Evolutionary conservation across 345 rosid genomes (phyloP), one percentile per base, ranked within the genome.

Genomic region (Mercurialis annua): DNA sequence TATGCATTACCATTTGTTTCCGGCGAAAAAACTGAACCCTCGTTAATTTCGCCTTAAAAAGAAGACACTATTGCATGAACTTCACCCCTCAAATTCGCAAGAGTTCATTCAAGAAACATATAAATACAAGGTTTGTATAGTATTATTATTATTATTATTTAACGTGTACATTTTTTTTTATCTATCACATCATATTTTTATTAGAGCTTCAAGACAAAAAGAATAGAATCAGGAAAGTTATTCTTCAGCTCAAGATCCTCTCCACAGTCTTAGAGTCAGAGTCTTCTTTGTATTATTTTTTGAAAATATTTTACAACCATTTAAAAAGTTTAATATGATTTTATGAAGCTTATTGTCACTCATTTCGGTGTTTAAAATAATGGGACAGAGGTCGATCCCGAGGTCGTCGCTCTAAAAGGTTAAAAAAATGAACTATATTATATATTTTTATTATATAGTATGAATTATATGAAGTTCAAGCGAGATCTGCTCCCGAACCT

Each of bases 181-280:
- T n/a, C n/a, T n/a, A n/a, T n/a, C n/a, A n/a, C n/a, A n/a, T n/a
- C n/a, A 7, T 71, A 65, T 64, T 70, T 70, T 63, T 73, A 71
- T 81, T 72, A 57, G 80, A 69, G 65, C 75, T 80, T 82, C 81
- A 56, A 79, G 85, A 80, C 84, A 82, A 82, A 84, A 81, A 79
- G 82, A 78, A 77, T 70, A 84, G 79, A 79, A 83, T 78, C 67
- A 73, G 74, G 73, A 55, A 66, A 74, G n/a, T n/a, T n/a, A 74
- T 77, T 84, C 84, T 86, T 82, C 78, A 71, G 78, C 84, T 84
- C 85, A 74, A 86, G 83, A 82, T 82, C 36, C 85, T 79, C 69
- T 50, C 55, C 55, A 34, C 76, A 78, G 84, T 78, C 81, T 74
- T 81, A 76, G 80, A 78, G 75, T 80, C 86, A 74, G 84, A 70